A percentile compares a stretch with the other conserved stretches of the same genome.
phyloP scores from a whole-genome alignment of 306 rosid species.

The Rosa multiflora region DNA sequence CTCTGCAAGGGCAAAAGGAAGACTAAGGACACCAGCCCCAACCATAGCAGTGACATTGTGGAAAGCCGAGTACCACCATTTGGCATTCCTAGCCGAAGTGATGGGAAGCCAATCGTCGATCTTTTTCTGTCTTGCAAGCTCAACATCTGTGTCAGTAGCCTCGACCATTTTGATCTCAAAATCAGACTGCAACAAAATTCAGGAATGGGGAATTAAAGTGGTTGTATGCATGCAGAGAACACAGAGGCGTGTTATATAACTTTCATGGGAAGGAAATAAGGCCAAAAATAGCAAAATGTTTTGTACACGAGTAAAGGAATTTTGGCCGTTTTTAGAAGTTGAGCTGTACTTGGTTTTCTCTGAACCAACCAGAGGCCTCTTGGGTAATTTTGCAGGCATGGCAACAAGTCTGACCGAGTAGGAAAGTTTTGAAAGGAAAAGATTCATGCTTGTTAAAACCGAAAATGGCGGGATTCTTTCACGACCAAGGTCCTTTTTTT shows the following conservation, averaged over 20 bases:
- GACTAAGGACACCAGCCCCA: slow-evolving; percentile 90
- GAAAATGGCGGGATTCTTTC: background rate
- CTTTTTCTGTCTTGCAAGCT: slow-evolving; percentile 17
- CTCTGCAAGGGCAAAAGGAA: slow-evolving; percentile 79
- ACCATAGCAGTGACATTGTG: slow-evolving; percentile 97
- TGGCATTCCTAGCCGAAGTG: slow-evolving; percentile 71
- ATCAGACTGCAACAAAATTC: background rate
- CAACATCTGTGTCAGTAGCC: background rate
- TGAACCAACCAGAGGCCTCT: background rate
- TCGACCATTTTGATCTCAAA: slow-evolving; percentile 7
- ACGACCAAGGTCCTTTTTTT: background rate
- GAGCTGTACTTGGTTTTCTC: background rate
- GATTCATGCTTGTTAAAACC: slow-evolving; percentile 1
- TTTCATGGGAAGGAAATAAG: background rate
- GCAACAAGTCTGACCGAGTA: no score
- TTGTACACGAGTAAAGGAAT: background rate
- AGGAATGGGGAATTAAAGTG: background rate
- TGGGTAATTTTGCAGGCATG: background rate
- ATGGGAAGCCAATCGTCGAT: slow-evolving; percentile 86
- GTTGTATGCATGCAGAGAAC: no score
- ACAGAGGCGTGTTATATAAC: background rate
- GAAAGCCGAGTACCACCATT: slow-evolving; percentile 94
- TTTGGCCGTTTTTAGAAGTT: background rate
- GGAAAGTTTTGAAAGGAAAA: background rate
- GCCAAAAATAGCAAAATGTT: background rate